Evolutionary conservation across 2,329 filamentous ascomycete species (phyloP).

Genomic region (Macrophomina tecta): DNA sequence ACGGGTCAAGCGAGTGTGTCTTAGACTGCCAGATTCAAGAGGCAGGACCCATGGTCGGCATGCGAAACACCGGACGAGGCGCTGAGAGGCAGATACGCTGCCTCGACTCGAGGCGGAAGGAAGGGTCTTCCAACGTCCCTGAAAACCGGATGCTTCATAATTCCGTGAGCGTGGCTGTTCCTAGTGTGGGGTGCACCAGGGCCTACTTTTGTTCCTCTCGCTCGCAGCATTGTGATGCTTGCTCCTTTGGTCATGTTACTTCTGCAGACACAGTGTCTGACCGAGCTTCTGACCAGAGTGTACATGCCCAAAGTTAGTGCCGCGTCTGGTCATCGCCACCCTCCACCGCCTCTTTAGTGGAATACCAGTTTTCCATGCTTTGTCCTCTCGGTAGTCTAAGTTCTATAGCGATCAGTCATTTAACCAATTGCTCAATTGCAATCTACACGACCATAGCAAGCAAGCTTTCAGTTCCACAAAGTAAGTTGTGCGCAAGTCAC

Average conservation of each 20-base stretch:
- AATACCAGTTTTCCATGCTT: not conserved
- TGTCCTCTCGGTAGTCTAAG: not conserved
- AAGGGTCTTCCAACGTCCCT: not conserved
- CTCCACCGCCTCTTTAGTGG: not conserved
- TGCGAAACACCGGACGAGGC: constrained; percentile 18
- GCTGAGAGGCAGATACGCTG: not conserved
- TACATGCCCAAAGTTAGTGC: not conserved
- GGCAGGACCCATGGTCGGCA: not conserved
- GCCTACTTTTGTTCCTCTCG: not conserved
- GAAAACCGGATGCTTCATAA: not conserved
- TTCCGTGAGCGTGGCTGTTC: too few relatives aligned
- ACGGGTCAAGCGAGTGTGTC: constrained; percentile 10
- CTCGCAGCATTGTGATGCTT: not conserved
- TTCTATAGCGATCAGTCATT: not conserved
- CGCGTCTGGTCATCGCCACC: not conserved
- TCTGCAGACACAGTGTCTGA: not conserved
- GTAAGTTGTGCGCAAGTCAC: constrained; percentile 1
- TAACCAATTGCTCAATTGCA: not conserved
- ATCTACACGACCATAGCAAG: not conserved
- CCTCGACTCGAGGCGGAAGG: not conserved
- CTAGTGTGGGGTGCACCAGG: too few relatives aligned
- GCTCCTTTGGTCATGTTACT: not conserved
- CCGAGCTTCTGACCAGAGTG: not conserved
- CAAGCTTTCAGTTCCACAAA: not conserved
- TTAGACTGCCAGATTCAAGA: constrained; percentile 5